Conservation (phyloP, 257 asterid genomes). For the Parsonsia alboflavescens region DNA sequence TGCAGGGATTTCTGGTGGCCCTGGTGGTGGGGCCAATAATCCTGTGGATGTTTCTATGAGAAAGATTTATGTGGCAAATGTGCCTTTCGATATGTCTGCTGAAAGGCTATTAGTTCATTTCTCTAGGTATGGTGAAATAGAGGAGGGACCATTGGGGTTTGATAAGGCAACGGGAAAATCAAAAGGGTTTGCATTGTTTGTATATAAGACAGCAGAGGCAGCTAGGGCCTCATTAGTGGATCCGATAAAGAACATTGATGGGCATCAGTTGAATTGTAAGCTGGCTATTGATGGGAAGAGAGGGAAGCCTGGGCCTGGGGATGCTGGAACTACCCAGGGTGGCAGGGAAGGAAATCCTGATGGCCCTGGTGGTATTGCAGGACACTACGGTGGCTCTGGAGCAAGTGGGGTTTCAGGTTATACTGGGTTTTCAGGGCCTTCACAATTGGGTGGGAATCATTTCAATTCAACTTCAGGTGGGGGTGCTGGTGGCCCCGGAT, state of each 20-base stretch:
- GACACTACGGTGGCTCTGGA: constrained; percentile 52
- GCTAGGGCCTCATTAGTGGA: constrained; percentile 71
- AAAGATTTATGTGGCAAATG: constrained; percentile 79
- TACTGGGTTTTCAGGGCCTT: constrained; percentile 44
- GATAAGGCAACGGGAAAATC: constrained; percentile 83
- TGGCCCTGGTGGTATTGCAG: constrained; percentile 37
- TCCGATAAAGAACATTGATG: constrained; percentile 64
- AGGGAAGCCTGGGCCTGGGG: constrained; percentile 46
- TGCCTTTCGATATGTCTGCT: constrained; percentile 65
- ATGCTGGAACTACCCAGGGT: constrained; percentile 36
- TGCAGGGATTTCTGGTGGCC: constrained; percentile 58
- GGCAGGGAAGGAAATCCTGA: constrained; percentile 42
- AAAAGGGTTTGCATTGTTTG: constrained; percentile 79
- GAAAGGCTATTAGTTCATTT: constrained; percentile 72
- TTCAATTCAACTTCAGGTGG: constrained; percentile 17
- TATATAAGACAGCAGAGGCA: constrained; percentile 65
- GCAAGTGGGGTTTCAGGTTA: constrained; percentile 32
- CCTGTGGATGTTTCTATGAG: constrained; percentile 58
- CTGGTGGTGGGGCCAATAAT: constrained; percentile 40
- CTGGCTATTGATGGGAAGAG: constrained; percentile 73
- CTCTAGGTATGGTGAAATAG: constrained; percentile 77
- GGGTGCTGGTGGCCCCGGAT: constrained; percentile 22
- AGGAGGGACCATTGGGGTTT: constrained; percentile 87
- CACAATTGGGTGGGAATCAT: constrained; percentile 20
- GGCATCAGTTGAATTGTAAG: constrained; percentile 69